Percentiles rank a stretch among this genome's conserved stretches.
Conservation (phyloP, 495 filamentous ascomycete species). For the Penicillium crystallinum region DNA sequence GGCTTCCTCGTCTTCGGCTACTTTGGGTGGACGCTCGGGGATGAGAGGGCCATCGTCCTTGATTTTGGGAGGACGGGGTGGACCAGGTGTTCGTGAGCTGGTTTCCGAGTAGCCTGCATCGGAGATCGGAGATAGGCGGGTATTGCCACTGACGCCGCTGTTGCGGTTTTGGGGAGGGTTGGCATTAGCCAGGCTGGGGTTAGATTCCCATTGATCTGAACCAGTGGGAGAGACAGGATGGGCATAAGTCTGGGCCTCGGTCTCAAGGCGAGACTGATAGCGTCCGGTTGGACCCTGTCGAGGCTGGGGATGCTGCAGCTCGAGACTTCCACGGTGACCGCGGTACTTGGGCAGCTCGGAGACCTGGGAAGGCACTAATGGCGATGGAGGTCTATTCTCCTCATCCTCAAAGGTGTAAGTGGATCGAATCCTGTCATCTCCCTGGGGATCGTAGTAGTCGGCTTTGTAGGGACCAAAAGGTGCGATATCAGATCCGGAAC, state of each 20-base stretch:
- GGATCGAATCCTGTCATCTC: constrained; percentile 67
- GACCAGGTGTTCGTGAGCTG: constrained; percentile 29
- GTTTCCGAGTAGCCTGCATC: constrained; percentile 47
- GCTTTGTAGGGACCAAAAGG: constrained; percentile 51
- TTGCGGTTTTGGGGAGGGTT: constrained; percentile 37
- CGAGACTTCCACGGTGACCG: constrained; percentile 82
- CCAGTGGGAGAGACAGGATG: constrained; percentile 56
- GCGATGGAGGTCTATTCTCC: constrained; percentile 54
- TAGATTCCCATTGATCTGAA: constrained; percentile 70
- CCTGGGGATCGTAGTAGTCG: constrained; percentile 58
- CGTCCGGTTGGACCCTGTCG: constrained; percentile 75
- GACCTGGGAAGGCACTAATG: constrained; percentile 55
- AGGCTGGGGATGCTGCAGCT: constrained; percentile 87
- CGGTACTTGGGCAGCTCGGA: constrained; percentile 89
- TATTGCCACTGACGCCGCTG: constrained; percentile 33
- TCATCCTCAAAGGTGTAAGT: constrained; percentile 54
- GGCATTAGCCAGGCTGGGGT: constrained; percentile 43
- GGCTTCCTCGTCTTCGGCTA: constrained; percentile 32
- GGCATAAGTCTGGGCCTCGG: constrained; percentile 66
- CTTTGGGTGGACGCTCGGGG: constrained; percentile 44
- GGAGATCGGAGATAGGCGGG: constrained; percentile 48
- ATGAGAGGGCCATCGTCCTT: constrained; percentile 49
- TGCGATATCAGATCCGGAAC: constrained; percentile 66
- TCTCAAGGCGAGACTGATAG: constrained; percentile 76
- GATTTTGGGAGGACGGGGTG: constrained; percentile 50